A percentile compares a stretch with the other conserved stretches of the same genome.
These are phyloP conservation scores for Pterocarpus macrocarpus DNA, from an alignment of 306 rosid genomes.

Conservation along the genomic window DNA sequence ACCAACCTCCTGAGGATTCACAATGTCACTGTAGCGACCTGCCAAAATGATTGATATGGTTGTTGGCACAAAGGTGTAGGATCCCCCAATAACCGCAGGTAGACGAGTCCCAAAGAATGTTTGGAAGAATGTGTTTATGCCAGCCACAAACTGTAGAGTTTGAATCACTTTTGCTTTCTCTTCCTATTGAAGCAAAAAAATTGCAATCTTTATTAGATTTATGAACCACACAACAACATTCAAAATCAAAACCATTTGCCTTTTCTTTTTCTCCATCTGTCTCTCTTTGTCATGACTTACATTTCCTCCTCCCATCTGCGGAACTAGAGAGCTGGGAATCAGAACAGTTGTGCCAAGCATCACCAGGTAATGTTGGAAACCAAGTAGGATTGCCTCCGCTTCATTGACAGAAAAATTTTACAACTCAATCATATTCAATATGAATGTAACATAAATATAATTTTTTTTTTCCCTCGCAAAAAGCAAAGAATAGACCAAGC, in stretches of 20 bases:
- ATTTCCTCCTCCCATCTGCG: constrained; percentile 99
- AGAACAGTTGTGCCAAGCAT: constrained; percentile 98
- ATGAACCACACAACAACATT: constrained; percentile 32
- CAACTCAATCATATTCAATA: constrained; percentile 29
- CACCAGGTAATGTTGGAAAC: constrained; percentile 97
- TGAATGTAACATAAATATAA: neutral
- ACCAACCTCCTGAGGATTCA: constrained; percentile 84
- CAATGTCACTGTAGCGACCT: constrained; percentile 81
- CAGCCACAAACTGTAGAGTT: constrained; percentile 87
- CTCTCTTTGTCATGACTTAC: constrained; percentile 55
- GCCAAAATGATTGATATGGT: constrained; percentile 95
- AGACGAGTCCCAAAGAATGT: constrained; percentile 89
- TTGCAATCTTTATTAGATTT: constrained; percentile 39
- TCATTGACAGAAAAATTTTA: constrained; percentile 45
- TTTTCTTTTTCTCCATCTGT: neutral
- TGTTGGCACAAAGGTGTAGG: constrained; percentile 90
- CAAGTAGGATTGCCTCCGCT: constrained; percentile 98
- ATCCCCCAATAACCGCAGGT: constrained; percentile 93
- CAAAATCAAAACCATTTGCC: constrained; percentile 3
- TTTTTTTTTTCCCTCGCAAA: neutral
- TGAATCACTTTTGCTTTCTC: constrained; percentile 96
- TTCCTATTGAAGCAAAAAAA: constrained; percentile 59
- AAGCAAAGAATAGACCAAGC: neutral
- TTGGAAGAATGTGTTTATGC: constrained; percentile 84
- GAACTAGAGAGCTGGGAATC: constrained; percentile 88